These are phyloP conservation scores for Aspergillus novofumigatus DNA, from an alignment of 2,329 filamentous ascomycete species.

Conservation along the genomic window DNA sequence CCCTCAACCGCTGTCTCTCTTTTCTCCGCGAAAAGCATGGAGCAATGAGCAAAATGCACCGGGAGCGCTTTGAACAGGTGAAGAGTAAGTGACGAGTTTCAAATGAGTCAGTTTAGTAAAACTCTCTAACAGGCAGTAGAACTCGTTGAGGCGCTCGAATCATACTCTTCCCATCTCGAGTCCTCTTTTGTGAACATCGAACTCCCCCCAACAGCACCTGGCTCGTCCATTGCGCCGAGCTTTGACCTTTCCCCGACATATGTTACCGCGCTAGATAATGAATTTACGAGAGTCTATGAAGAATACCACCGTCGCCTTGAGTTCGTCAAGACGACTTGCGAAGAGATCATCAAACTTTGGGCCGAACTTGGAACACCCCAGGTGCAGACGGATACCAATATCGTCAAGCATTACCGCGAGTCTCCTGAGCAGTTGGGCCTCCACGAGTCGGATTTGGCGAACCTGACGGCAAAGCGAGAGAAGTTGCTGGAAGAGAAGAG, in stretches of 20 bases:
- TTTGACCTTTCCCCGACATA: slow-evolving; percentile 94
- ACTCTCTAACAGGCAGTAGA: slow-evolving; percentile 52
- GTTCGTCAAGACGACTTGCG: slow-evolving; percentile 68
- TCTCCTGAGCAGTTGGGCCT: slow-evolving; percentile 90
- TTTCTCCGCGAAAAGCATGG: slow-evolving; percentile 79
- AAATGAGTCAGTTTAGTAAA: background rate
- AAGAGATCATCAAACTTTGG: slow-evolving; percentile 92
- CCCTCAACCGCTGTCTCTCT: slow-evolving; percentile 74
- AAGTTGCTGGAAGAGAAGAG: slow-evolving; percentile 86
- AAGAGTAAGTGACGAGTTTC: slow-evolving; percentile 62
- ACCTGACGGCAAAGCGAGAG: slow-evolving; percentile 70
- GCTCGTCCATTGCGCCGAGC: slow-evolving; percentile 69
- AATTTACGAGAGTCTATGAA: slow-evolving; percentile 93
- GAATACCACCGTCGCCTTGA: slow-evolving; percentile 84
- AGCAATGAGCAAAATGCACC: slow-evolving; percentile 75
- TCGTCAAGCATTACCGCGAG: slow-evolving; percentile 86
- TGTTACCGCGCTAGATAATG: slow-evolving; percentile 77
- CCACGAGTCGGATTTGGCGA: slow-evolving; percentile 76
- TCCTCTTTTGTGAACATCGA: slow-evolving; percentile 78
- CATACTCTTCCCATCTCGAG: slow-evolving; percentile 94
- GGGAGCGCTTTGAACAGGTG: slow-evolving; percentile 90
- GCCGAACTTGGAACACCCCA: slow-evolving; percentile 92
- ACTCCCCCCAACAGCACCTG: slow-evolving; percentile 75
- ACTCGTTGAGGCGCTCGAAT: slow-evolving; percentile 87
- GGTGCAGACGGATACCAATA: slow-evolving; percentile 79